These are phyloP conservation scores for Helotiales sp. DNA, from an alignment of 2,329 filamentous ascomycete genomes.

Conservation along the genomic window DNA sequence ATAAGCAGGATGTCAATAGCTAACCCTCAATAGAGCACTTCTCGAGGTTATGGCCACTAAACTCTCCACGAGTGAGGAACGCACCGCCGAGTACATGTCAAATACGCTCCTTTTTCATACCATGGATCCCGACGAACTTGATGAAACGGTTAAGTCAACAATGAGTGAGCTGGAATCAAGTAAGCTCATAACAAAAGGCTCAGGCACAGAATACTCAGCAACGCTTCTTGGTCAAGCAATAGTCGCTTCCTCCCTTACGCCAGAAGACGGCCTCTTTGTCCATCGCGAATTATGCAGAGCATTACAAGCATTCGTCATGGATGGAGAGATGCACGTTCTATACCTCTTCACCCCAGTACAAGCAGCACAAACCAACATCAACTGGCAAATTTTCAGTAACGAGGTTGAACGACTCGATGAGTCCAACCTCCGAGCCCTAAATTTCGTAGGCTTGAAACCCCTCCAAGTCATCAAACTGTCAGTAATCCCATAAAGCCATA, in stretches of 20 bases:
- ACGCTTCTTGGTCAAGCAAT: constrained; percentile 70
- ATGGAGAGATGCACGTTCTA: constrained; percentile 77
- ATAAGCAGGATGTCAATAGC: neutral
- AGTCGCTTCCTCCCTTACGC: constrained; percentile 70
- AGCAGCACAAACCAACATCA: constrained; percentile 53
- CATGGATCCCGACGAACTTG: constrained; percentile 49
- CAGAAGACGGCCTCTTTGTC: constrained; percentile 74
- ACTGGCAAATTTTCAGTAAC: constrained; percentile 72
- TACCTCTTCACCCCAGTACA: constrained; percentile 78
- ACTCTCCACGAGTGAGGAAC: constrained; percentile 63
- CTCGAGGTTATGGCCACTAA: constrained; percentile 70
- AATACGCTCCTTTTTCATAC: constrained; percentile 67
- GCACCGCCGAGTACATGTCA: constrained; percentile 66
- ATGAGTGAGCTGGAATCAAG: constrained; percentile 56
- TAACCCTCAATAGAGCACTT: constrained; percentile 54
- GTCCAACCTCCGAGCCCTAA: constrained; percentile 67
- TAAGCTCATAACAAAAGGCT: constrained; percentile 54
- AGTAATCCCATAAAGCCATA: constrained; percentile 26
- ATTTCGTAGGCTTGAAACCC: constrained; percentile 68
- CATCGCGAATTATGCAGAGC: constrained; percentile 67
- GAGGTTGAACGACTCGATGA: constrained; percentile 71
- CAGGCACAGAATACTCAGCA: constrained; percentile 53
- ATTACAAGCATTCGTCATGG: constrained; percentile 73
- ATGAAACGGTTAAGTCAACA: constrained; percentile 56
- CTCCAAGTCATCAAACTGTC: constrained; percentile 67